phyloP scores from a whole-genome alignment of 2,329 filamentous ascomycete genomes.

The Ophiognomonia clavigignenti-juglandacearum region DNA sequence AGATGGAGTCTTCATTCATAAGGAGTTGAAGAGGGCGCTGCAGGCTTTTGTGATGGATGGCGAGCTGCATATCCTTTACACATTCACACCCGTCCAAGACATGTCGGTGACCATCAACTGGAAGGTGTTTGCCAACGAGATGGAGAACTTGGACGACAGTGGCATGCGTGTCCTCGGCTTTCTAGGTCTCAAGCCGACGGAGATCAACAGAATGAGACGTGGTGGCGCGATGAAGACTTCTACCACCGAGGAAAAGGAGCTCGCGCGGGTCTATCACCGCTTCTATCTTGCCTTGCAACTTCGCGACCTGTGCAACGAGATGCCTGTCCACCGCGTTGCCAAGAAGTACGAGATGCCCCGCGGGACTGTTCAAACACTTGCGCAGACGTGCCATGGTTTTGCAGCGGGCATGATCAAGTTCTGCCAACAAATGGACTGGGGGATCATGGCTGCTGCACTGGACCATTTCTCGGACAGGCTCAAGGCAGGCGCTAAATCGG shows the following conservation, averaged over 20 bases:
- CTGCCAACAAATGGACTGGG: constrained; percentile 72
- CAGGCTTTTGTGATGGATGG: constrained; percentile 74
- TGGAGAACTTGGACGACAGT: constrained; percentile 67
- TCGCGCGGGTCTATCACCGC: constrained; percentile 61
- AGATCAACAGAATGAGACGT: constrained; percentile 65
- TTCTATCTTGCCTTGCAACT: constrained; percentile 74
- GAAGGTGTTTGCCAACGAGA: constrained; percentile 66
- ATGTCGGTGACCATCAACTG: constrained; percentile 58
- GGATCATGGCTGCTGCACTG: constrained; percentile 64
- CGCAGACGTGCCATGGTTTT: constrained; percentile 73
- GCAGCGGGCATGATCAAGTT: constrained; percentile 77
- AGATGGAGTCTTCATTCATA: constrained; percentile 68
- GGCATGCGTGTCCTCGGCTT: constrained; percentile 63
- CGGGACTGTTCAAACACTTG: constrained; percentile 65
- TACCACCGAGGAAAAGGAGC: constrained; percentile 55
- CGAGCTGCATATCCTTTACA: constrained; percentile 75
- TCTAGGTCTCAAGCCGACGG: constrained; percentile 62
- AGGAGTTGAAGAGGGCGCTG: constrained; percentile 63
- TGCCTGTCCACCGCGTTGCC: constrained; percentile 65
- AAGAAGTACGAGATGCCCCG: constrained; percentile 66
- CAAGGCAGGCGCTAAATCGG: constrained; percentile 65
- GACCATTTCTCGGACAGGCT: constrained; percentile 73
- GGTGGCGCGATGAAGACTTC: constrained; percentile 61
- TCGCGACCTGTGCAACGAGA: constrained; percentile 73
- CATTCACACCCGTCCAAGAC: constrained; percentile 68